These are phyloP conservation scores for Calonectria montana DNA, from an alignment of 2,329 filamentous ascomycete genomes.

Conservation along the genomic window DNA sequence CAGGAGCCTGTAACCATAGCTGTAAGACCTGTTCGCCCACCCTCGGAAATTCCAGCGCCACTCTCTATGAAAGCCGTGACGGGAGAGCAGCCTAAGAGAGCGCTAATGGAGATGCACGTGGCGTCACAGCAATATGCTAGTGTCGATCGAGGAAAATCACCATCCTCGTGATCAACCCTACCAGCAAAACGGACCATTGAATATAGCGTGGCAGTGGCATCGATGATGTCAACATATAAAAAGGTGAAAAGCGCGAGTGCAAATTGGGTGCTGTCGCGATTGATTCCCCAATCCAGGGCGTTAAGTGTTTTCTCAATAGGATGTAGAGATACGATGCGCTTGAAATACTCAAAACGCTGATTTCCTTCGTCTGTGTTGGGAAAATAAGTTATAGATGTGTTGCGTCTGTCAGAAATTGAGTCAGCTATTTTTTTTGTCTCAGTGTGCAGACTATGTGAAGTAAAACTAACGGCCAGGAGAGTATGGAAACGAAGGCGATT, in stretches of 20 bases:
- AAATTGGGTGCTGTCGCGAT: conserved; percentile 74
- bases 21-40: conserved; percentile 75
- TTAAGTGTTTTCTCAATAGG: conserved; percentile 73
- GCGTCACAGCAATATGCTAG: conserved; percentile 78
- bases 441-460: rapidly evolving
- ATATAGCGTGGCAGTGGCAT: conserved; percentile 77
- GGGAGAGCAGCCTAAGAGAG: conserved; percentile 73
- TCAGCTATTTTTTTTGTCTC: rapidly evolving
- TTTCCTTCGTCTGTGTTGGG: conserved; percentile 75
- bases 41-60: conserved; percentile 77
- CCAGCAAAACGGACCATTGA: conserved; percentile 78
- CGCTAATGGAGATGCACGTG: conserved; percentile 73
- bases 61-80: conserved; percentile 79
- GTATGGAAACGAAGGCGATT: conserved; percentile 81
- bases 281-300: conserved; percentile 77
- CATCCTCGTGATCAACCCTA: conserved; percentile 68
- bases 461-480: conserved; percentile 78
- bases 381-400: conserved; percentile 79
- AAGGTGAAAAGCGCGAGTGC: conserved; percentile 80
- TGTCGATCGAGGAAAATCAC: conserved; percentile 83
- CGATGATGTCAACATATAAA: conserved; percentile 79
- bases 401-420: conserved; percentile 20
- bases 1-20: conserved; percentile 73
- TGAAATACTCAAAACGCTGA: conserved; percentile 81
- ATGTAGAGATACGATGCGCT: conserved; percentile 81